Evolutionary conservation across 2,329 filamentous ascomycete genomes (phyloP), one percentile per base, ranked within the genome.

Genomic region (Colletotrichum endophyticum): DNA sequence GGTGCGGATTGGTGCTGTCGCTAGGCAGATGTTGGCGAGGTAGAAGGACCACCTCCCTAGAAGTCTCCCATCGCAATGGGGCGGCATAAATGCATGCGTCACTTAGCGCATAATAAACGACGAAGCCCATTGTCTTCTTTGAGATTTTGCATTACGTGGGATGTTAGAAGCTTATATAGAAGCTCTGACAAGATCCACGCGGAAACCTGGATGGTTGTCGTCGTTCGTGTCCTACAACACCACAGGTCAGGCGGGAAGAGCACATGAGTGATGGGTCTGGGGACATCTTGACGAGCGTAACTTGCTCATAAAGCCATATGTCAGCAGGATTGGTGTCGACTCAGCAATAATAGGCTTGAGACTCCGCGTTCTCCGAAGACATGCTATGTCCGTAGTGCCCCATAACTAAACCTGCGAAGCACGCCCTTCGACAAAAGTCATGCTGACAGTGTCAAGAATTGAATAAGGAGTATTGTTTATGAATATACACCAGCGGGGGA

Each of bases 401-500:
- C 36, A 3, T 9, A 19, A 39, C 16, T 44, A 44, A n/a, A 6
- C 8, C 36, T 44, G 1, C 5, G 36, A n/a, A 44, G 36, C 8
- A 44, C 5, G 36, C 5, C 8, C 36, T n/a, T 4, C 36, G 1
- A 11, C 1, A 11, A 19, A 0, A 44, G 0, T 9, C 36, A 19
- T 39, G 1, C 36, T 39, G 4, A 0, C 4, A 9, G 15, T 39
- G 8, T 19, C 7, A 0, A 39, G 1, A 8, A 8, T 3, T 9
- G 4, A 19, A 1, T 9, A 19, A 0, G 36, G 1, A 19, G 36
- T 44, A 19, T 44, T 2, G 0, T 3, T 44, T 44, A 6, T 44
- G 1, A 44, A 44, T 19, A 44, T 0, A 19, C 16, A 44, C 0
- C 8, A 6, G 36, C 8, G 1, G 8, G 1, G 5, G 8, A 44